Conservation (phyloP, 2,329 filamentous ascomycete genomes). For the Aspergillus spinulosporus region DNA sequence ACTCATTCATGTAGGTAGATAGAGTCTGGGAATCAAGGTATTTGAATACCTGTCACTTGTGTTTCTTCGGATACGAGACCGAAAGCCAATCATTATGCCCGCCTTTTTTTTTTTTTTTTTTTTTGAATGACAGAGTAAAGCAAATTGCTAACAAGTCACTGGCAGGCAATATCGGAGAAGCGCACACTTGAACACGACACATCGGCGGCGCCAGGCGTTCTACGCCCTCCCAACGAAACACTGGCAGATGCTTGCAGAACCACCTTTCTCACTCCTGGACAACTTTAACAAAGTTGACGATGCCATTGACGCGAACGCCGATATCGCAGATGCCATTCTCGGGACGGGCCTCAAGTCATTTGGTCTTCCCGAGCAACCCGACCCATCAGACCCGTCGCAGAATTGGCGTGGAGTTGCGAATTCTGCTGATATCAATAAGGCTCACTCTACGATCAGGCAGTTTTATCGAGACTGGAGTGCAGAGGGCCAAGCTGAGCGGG, state of each 20-base stretch:
- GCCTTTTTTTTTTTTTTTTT: too few species aligned
- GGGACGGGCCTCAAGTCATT: constrained; percentile 69
- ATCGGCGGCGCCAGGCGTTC: constrained; percentile 86
- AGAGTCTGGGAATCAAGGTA: constrained; percentile 1
- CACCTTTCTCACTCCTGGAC: constrained; percentile 80
- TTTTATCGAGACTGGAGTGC: constrained; percentile 93
- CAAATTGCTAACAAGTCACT: background rate
- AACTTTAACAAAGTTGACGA: constrained; percentile 77
- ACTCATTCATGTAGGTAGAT: constrained; percentile 78
- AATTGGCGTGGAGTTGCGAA: constrained; percentile 73
- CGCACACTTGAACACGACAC: constrained; percentile 87
- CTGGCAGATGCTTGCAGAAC: constrained; percentile 76
- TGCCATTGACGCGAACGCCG: constrained; percentile 84
- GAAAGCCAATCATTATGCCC: background rate
- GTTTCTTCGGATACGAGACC: background rate
- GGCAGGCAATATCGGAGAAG: constrained; percentile 77
- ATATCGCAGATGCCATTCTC: constrained; percentile 77
- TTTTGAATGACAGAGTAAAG: too few species aligned
- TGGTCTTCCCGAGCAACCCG: constrained; percentile 47
- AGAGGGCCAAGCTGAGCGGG: constrained; percentile 71
- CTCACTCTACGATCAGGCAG: constrained; percentile 85
- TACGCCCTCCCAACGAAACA: constrained; percentile 84
- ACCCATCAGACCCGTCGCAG: constrained; percentile 45
- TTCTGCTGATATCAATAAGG: constrained; percentile 79
- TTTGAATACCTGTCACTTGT: constrained; percentile 3